phyloP scores from a whole-genome alignment of 139 green algal species.

The Volvox reticuliferus region DNA sequence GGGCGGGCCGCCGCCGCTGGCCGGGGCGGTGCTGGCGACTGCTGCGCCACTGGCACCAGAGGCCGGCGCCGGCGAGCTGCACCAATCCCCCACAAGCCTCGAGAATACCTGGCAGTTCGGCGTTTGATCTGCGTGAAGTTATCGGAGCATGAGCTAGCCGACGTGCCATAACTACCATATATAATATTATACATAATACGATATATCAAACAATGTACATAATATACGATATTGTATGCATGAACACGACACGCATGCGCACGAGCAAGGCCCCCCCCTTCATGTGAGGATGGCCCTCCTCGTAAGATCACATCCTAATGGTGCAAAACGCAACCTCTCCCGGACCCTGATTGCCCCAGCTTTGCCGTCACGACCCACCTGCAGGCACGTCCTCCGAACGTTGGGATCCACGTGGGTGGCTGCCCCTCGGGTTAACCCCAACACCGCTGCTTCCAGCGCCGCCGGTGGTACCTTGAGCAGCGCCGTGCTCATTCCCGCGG shows the following conservation, averaged over 20 bases:
- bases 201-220: too few relatives aligned
- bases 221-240: too few relatives aligned
- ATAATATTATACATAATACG: too few relatives aligned
- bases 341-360: too few relatives aligned
- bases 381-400: slow-evolving; percentile 73
- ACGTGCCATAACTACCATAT: too few relatives aligned
- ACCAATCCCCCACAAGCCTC: slow-evolving; percentile 70
- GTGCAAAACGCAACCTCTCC: too few relatives aligned
- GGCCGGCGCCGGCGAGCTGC: slow-evolving; percentile 4
- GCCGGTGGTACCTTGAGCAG: slow-evolving; percentile 56
- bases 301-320: too few relatives aligned
- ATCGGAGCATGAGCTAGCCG: too few relatives aligned
- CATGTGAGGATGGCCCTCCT: too few relatives aligned
- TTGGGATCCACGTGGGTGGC: slow-evolving; percentile 73
- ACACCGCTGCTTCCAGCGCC: slow-evolving; percentile 70
- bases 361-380: slow-evolving; percentile 46
- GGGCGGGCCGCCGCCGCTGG: background rate
- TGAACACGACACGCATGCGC: too few relatives aligned
- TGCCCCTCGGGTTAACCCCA: slow-evolving; percentile 60
- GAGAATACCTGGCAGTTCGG: slow-evolving; percentile 52
- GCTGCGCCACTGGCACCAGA: background rate
- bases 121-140: background rate
- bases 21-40: background rate
- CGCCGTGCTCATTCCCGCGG: slow-evolving; percentile 38
- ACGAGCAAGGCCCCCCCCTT: too few relatives aligned